These are phyloP conservation scores for Onygenales sp. DNA, from an alignment of 2,329 filamentous ascomycete genomes.

Conservation along the genomic window DNA sequence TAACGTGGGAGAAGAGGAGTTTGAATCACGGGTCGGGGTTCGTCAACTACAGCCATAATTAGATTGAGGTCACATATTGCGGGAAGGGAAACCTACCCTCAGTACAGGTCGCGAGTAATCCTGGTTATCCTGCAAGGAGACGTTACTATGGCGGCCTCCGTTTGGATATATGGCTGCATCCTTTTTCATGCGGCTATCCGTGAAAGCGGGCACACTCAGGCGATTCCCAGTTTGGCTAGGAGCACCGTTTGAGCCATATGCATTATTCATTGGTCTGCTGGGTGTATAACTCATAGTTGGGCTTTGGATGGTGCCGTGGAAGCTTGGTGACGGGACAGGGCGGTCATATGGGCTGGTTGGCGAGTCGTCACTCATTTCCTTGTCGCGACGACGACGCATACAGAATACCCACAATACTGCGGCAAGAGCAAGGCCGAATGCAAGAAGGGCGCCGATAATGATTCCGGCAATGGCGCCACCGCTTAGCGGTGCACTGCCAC, in stretches of 20 bases:
- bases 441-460: constrained; percentile 32
- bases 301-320: constrained; percentile 4
- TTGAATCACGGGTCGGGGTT: constrained; percentile 9
- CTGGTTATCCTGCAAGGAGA: constrained; percentile 39
- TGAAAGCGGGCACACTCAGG: constrained; percentile 24
- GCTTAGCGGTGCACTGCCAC: constrained; percentile 21
- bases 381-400: constrained; percentile 24
- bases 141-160: constrained; percentile 32
- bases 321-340: constrained; percentile 11
- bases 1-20: background rate
- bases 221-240: background rate
- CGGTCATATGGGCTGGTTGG: constrained; percentile 17
- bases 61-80: background rate
- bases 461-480: constrained; percentile 36
- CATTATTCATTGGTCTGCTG: background rate
- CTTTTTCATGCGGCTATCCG: constrained; percentile 37
- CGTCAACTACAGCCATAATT: constrained; percentile 7
- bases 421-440: constrained; percentile 27
- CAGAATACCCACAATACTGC: constrained; percentile 30
- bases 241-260: background rate
- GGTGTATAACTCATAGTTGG: constrained; percentile 1
- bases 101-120: constrained; percentile 39
- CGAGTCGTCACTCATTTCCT: constrained; percentile 4
- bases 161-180: constrained; percentile 31
- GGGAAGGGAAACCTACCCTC: constrained; percentile 23